Conservation (phyloP, 371 early-diverging fungal genomes). For the Apophysomyces ossiformis region DNA sequence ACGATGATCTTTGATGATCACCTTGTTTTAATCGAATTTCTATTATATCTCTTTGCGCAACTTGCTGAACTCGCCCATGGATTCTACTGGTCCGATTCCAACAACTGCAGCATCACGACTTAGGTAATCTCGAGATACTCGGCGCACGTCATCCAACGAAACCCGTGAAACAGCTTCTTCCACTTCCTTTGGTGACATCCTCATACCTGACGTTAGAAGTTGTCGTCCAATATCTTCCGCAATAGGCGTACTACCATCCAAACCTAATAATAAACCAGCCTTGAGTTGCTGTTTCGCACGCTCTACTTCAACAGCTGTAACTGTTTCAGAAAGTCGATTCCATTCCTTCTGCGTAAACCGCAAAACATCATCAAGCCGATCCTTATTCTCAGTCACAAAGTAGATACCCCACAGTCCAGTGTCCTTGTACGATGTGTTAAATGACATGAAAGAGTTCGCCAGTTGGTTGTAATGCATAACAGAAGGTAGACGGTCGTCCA, state of each 20-base stretch:
- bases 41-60: not conserved
- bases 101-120: constrained; percentile 91
- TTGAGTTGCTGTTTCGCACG: constrained; percentile 98
- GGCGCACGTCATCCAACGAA: constrained; percentile 78
- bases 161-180: constrained; percentile 42
- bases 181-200: constrained; percentile 68
- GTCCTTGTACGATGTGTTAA: constrained; percentile 97
- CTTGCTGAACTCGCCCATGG: constrained; percentile 69
- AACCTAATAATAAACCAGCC: constrained; percentile 84
- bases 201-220: constrained; percentile 88
- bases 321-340: constrained; percentile 83
- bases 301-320: constrained; percentile 93
- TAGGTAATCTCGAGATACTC: constrained; percentile 83
- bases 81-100: constrained; percentile 87
- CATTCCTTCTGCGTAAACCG: constrained; percentile 91
- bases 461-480: constrained; percentile 82
- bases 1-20: not conserved
- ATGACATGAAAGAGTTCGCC: constrained; percentile 97
- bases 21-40: not conserved
- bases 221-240: constrained; percentile 98
- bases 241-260: constrained; percentile 93
- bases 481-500: constrained; percentile 86
- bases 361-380: constrained; percentile 83
- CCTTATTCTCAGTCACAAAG: constrained; percentile 82
- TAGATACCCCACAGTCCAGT: constrained; percentile 98